Percentiles rank a stretch among this genome's conserved stretches.
These are phyloP conservation scores for Lecanicillium sp. DNA, from an alignment of 2,329 filamentous ascomycete genomes.

Conservation along the genomic window DNA sequence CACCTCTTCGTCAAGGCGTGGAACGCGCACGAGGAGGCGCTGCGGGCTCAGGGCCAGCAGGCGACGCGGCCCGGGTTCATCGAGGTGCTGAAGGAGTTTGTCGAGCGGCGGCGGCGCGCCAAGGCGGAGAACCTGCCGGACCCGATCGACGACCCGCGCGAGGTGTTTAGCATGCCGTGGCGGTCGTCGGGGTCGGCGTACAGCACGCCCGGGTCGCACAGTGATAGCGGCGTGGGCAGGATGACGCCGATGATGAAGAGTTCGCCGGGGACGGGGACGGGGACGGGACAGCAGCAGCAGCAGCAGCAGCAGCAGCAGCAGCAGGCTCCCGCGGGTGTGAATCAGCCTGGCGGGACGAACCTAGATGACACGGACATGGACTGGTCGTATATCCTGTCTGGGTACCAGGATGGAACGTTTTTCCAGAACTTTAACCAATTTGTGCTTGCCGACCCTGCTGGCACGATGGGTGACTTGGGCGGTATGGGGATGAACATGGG, in stretches of 20 bases:
- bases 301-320: constrained; percentile 15
- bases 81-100: constrained; percentile 38
- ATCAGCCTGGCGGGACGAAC: too few species aligned
- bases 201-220: constrained; percentile 16
- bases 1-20: constrained; percentile 56
- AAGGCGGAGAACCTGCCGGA: constrained; percentile 23
- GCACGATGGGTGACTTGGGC: constrained; percentile 19
- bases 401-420: constrained; percentile 30
- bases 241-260: constrained; percentile 4
- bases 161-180: constrained; percentile 6
- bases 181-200: constrained; percentile 10
- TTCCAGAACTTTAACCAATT: constrained; percentile 24
- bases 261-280: too few species aligned
- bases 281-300: constrained; percentile 12
- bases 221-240: constrained; percentile 9
- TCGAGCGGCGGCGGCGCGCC: constrained; percentile 29
- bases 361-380: constrained; percentile 37
- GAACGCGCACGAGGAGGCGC: constrained; percentile 48
- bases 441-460: constrained; percentile 21
- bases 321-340: constrained; percentile 18
- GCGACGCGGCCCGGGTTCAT: constrained; percentile 42
- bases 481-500: constrained; percentile 18
- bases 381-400: constrained; percentile 43
- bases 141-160: neutral
- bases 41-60: constrained; percentile 37